Conservation (phyloP, 164 flowering plant genomes). For the Pachysandra terminalis region DNA sequence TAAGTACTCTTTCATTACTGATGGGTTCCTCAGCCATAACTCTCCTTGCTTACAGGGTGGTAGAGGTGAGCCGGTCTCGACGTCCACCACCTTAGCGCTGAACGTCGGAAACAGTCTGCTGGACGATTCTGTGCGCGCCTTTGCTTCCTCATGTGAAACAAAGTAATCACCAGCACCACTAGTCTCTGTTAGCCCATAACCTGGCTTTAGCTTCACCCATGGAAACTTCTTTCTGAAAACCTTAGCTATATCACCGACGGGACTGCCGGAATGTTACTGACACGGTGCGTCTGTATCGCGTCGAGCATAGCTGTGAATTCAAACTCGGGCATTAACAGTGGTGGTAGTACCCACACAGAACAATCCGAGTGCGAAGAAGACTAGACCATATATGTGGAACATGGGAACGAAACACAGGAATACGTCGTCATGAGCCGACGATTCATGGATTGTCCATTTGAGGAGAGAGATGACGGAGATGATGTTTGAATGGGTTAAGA, state of each 20-base stretch:
- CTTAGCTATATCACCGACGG: conserved; percentile 65
- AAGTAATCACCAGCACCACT: conserved; percentile 44
- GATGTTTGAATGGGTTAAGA: conserved; percentile 58
- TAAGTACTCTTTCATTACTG: conserved; percentile 64
- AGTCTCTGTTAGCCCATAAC: conserved; percentile 71
- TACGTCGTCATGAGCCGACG: conserved; percentile 34
- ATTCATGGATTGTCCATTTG: conserved; percentile 41
- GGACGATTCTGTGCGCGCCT: conserved; percentile 27
- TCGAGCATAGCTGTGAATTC: conserved; percentile 53
- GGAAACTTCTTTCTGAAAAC: conserved; percentile 52
- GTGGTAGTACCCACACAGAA: conserved; percentile 36
- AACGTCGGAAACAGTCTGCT: conserved; percentile 48
- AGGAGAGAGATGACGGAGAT: conserved; percentile 42
- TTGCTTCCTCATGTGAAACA: conserved; percentile 24
- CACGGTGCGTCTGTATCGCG: conserved; percentile 37
- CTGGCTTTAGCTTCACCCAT: conserved; percentile 55
- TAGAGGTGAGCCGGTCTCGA: conserved; percentile 37
- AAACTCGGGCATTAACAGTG: conserved; percentile 51
- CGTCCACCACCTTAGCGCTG: conserved; percentile 56
- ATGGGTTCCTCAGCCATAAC: conserved; percentile 58
- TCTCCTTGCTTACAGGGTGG: conserved; percentile 54
- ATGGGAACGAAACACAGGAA: conserved; percentile 66
- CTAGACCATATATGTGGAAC: conserved; percentile 78
- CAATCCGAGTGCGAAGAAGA: conserved; percentile 54
- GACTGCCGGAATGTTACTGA: conserved; percentile 58